These are phyloP conservation scores for Rhodosporidiobolus sp. DNA, from an alignment of 768 basidiomycete species.

Conservation along the genomic window DNA sequence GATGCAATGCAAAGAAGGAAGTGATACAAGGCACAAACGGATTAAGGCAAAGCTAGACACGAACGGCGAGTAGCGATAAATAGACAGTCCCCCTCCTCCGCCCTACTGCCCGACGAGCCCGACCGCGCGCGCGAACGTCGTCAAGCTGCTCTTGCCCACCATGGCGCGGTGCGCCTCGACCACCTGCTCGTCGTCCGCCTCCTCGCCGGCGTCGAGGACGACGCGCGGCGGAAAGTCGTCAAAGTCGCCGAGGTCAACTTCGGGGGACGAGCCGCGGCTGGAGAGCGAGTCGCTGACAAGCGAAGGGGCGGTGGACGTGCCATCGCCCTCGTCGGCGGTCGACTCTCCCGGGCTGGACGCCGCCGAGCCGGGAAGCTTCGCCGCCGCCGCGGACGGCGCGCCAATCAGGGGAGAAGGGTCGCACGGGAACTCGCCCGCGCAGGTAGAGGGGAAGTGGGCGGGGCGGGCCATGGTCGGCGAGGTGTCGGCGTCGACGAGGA, in stretches of 20 bases:
- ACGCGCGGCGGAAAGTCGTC: no score
- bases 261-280: background rate
- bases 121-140: background rate
- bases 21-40: no score
- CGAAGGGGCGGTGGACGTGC: background rate
- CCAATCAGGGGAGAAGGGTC: slow-evolving; percentile 19
- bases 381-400: no score
- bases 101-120: background rate
- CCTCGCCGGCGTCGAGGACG: background rate
- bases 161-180: background rate
- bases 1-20: no score
- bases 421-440: slow-evolving; percentile 9
- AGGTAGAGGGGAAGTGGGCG: background rate
- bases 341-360: background rate
- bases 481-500: slow-evolving; percentile 20
- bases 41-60: no score
- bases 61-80: no score
- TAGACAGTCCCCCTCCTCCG: no score
- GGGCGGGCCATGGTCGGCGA: slow-evolving; percentile 13
- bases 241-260: background rate
- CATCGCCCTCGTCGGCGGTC: background rate
- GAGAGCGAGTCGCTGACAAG: background rate
- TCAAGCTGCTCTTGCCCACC: background rate
- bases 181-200: background rate
- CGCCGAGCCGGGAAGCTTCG: no score